A percentile compares a stretch with the other conserved stretches of the same genome.
Evolutionary conservation across 192 early-diverging fungal genomes (phyloP).

Genomic region (Chytriomyces sp.): DNA sequence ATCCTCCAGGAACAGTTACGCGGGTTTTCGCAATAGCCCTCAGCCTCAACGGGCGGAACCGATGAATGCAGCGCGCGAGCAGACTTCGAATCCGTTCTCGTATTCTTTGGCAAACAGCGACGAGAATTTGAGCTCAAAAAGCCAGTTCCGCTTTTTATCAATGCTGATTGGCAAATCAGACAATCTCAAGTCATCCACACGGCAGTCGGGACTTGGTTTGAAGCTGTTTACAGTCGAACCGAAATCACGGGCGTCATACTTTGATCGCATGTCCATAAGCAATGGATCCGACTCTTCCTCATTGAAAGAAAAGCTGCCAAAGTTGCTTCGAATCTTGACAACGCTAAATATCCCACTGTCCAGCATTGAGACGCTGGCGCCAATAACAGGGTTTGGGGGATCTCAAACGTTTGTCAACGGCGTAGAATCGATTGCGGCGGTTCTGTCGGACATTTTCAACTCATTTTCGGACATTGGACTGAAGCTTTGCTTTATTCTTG

Average conservation of each 20-base stretch:
- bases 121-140: not conserved
- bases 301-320: slow-evolving; percentile 4
- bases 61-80: not conserved
- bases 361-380: slow-evolving; percentile 9
- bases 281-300: not conserved
- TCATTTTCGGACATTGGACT: slow-evolving; percentile 12
- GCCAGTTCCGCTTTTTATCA: not conserved
- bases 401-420: slow-evolving; percentile 5
- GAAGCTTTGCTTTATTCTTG: slow-evolving; percentile 11
- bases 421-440: not conserved
- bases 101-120: not conserved
- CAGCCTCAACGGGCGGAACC: not conserved
- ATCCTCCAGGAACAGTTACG: not conserved
- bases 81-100: not conserved
- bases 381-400: slow-evolving; percentile 5
- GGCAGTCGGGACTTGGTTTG: slow-evolving; percentile 3
- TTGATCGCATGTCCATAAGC: slow-evolving; percentile 13
- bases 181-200: not conserved
- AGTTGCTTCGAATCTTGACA: slow-evolving; percentile 10
- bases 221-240: too few species aligned
- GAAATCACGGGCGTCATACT: not conserved
- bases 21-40: not conserved
- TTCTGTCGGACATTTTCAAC: slow-evolving; percentile 17
- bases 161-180: not conserved
- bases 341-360: slow-evolving; percentile 12